Evolutionary conservation across 2,329 filamentous ascomycete genomes (phyloP).

Genomic region (Cercospora janseana): DNA sequence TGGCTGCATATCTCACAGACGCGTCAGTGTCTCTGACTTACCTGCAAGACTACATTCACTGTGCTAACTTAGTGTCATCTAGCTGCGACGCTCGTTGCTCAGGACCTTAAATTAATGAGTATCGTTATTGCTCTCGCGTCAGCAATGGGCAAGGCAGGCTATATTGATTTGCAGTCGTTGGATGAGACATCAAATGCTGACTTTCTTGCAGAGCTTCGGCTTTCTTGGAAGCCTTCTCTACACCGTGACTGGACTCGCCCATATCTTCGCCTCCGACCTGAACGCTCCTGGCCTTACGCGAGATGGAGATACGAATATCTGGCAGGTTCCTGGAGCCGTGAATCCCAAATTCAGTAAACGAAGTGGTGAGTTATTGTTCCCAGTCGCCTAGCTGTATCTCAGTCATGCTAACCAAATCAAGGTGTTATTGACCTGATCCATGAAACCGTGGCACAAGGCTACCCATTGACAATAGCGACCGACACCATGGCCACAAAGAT

Average conservation of each 20-base stretch:
- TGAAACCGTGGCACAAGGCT: constrained; percentile 49
- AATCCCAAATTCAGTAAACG: constrained; percentile 5
- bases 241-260: constrained; percentile 46
- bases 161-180: background rate
- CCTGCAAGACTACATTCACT: background rate
- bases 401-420: constrained; percentile 49
- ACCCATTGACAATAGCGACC: constrained; percentile 54
- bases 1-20: constrained; percentile 11
- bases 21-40: constrained; percentile 36
- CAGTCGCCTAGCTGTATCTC: background rate
- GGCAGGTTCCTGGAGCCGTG: constrained; percentile 10
- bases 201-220: constrained; percentile 31
- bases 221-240: constrained; percentile 38
- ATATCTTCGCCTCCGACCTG: constrained; percentile 50
- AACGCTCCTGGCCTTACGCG: constrained; percentile 31
- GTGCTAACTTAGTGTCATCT: background rate
- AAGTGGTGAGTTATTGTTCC: constrained; percentile 14
- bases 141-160: constrained; percentile 48
- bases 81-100: constrained; percentile 51
- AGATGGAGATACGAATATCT: constrained; percentile 38
- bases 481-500: constrained; percentile 66
- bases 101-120: constrained; percentile 37
- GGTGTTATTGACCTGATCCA: constrained; percentile 58
- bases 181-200: no score
- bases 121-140: constrained; percentile 50